These are phyloP conservation scores for Saccharomycopsis fibuligera DNA, from an alignment of 805 yeast species.

Conservation along the genomic window DNA sequence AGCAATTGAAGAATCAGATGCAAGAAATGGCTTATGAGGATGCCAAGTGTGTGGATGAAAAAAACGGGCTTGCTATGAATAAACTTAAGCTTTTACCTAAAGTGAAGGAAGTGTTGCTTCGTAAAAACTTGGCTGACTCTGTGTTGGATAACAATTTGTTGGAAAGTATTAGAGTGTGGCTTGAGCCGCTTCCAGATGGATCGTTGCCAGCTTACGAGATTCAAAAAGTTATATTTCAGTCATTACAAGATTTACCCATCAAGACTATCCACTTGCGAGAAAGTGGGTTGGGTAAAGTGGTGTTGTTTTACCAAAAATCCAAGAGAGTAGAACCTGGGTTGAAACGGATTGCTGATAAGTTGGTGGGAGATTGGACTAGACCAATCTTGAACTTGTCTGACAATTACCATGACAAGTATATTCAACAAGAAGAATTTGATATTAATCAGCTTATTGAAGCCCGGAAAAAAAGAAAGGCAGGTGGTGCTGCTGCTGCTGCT, in stretches of 20 bases:
- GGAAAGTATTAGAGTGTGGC: constrained; percentile 93
- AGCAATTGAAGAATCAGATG: constrained; percentile 81
- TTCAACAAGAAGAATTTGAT: constrained; percentile 64
- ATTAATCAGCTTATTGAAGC: constrained; percentile 28
- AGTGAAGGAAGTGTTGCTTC: constrained; percentile 68
- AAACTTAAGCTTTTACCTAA: constrained; percentile 75
- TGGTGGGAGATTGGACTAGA: constrained; percentile 97
- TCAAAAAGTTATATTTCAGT: constrained; percentile 76
- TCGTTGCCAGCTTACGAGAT: constrained; percentile 96
- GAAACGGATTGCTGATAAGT: constrained; percentile 81
- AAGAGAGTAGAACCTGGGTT: constrained; percentile 82
- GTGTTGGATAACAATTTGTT: constrained; percentile 88
- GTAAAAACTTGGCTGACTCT: constrained; percentile 83
- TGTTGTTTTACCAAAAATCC: constrained; percentile 87
- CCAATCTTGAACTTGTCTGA: constrained; percentile 95
- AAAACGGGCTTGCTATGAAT: constrained; percentile 44
- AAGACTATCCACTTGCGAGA: constrained; percentile 94
- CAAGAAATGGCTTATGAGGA: constrained; percentile 78
- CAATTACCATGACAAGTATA: constrained; percentile 81
- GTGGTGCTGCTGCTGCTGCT: constrained; percentile 23
- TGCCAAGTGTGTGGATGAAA: constrained; percentile 43
- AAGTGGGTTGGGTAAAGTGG: constrained; percentile 87
- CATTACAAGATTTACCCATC: constrained; percentile 75
- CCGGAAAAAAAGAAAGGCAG: constrained; percentile 28
- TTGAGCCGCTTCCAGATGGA: constrained; percentile 97